These are phyloP conservation scores for Cryptococcus sp. DNA, from an alignment of 1,284 basidiomycete species.

Conservation along the genomic window DNA sequence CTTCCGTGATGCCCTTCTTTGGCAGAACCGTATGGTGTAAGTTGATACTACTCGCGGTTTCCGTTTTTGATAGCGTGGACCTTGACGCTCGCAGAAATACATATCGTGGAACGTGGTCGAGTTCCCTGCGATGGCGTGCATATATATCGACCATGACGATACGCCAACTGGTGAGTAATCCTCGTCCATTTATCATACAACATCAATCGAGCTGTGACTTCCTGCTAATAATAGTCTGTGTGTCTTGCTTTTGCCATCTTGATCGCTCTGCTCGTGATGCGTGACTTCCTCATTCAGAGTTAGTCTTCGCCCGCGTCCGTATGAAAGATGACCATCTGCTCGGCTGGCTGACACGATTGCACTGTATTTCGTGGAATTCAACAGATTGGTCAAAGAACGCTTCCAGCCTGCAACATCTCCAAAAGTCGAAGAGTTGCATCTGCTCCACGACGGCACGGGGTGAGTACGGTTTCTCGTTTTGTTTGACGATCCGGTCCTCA, in stretches of 20 bases:
- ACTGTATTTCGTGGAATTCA: no score
- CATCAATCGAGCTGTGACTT: no score
- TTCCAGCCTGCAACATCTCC: constrained; percentile 32
- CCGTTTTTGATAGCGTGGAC: neutral
- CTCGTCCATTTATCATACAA: neutral
- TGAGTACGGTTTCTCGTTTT: constrained; percentile 4
- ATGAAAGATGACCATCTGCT: no score
- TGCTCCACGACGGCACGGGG: constrained; percentile 26
- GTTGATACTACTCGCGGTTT: constrained; percentile 3
- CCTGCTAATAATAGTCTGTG: no score
- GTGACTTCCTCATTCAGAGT: no score
- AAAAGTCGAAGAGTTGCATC: constrained; percentile 29
- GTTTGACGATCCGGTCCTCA: no score
- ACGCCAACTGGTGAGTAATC: constrained; percentile 21
- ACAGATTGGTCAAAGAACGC: constrained; percentile 28
- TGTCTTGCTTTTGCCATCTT: neutral
- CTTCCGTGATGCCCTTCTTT: neutral
- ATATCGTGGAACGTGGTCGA: constrained; percentile 33
- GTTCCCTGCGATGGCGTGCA: constrained; percentile 27
- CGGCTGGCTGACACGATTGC: no score
- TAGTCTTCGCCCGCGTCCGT: no score
- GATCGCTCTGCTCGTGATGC: neutral
- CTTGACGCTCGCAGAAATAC: constrained; percentile 24
- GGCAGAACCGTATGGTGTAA: constrained; percentile 31
- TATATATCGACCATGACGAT: constrained; percentile 32